Percentiles rank a stretch among this genome's conserved stretches.
phyloP scores from a whole-genome alignment of 257 asterid genomes.

The Petunia secreta region DNA sequence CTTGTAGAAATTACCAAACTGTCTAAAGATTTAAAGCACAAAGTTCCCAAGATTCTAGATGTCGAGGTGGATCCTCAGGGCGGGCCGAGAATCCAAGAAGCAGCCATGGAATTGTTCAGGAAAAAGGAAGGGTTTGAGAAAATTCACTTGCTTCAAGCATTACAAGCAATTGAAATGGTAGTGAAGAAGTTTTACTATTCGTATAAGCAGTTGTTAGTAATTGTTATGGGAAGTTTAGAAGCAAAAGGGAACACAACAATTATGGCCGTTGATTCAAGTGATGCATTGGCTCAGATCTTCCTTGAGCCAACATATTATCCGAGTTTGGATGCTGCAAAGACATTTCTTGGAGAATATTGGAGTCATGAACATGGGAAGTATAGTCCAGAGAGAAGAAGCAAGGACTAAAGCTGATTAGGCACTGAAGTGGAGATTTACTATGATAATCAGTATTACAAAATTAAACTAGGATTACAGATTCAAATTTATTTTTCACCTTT shows the following conservation, averaged over 20 bases:
- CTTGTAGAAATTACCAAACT: slow-evolving; percentile 64
- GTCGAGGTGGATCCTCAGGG: slow-evolving; percentile 94
- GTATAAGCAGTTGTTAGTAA: slow-evolving; percentile 68
- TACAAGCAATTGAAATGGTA: slow-evolving; percentile 92
- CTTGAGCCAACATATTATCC: slow-evolving; percentile 92
- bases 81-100: slow-evolving; percentile 87
- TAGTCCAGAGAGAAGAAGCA: slow-evolving; percentile 20
- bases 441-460: not conserved
- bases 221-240: slow-evolving; percentile 85
- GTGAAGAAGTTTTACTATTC: slow-evolving; percentile 74
- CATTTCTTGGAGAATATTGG: slow-evolving; percentile 83
- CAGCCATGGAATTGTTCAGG: slow-evolving; percentile 77
- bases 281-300: slow-evolving; percentile 65
- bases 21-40: slow-evolving; percentile 75
- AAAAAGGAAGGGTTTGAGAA: slow-evolving; percentile 47
- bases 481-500: not conserved
- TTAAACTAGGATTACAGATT: not conserved
- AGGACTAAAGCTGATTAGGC: not conserved
- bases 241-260: slow-evolving; percentile 48
- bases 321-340: slow-evolving; percentile 91
- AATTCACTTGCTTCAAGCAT: slow-evolving; percentile 77
- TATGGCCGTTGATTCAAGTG: slow-evolving; percentile 45
- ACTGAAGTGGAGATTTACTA: not conserved
- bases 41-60: slow-evolving; percentile 70
- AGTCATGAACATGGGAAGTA: slow-evolving; percentile 43